Evolutionary conservation across 1,284 basidiomycete species (phyloP), one percentile per base, ranked within the genome.

Genomic region (Austroboletus novae-zelandiae): DNA sequence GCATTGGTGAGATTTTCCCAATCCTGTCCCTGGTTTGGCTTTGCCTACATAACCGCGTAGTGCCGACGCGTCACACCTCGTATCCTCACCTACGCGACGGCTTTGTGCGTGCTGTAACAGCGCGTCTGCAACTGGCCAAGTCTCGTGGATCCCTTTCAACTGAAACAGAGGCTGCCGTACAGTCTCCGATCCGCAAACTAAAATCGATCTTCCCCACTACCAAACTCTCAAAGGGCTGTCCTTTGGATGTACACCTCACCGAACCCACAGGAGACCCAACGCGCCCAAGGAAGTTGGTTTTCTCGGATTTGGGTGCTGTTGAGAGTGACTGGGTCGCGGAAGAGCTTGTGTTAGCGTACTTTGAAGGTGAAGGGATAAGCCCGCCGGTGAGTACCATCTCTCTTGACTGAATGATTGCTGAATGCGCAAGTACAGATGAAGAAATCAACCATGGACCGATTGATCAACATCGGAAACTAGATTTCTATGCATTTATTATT

Each of bases 51-150:
- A 34, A 32, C 52, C 31, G 44, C 35, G 47, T 47, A 92, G 91
- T 94, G 14, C 91, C 92, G 2, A 89, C 88, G 1, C 81, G 92
- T 14, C 78, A 77, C 30, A 95, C 92, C 1, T 88, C 86, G 8
- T 91, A 86, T 63, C 78, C 80, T 17, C 93, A 95, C 62, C 74
- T 95, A 17, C 80, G 93, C 20, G 92, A 95, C 62, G 93, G 88
- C 2, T 94, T 94, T 61, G 76, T 90, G 64, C 82, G 93, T 32
- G 79, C 91, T 8, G 67, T 95, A 31, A 81, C 85, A 56, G 74
- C 75, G 0, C 83, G 91, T 11, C 72, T 91, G 56, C 74, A 78
- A 35, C 65, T 78, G 9, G 79, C 77, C 32, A 74, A 76, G 47
- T 74, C 81, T 57, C 69, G 73, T 13, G 80, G 76, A 9, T 68